Evolutionary conservation across 345 rosid species (phyloP), one percentile per base, ranked within the genome.

Genomic region (Draba incana): DNA sequence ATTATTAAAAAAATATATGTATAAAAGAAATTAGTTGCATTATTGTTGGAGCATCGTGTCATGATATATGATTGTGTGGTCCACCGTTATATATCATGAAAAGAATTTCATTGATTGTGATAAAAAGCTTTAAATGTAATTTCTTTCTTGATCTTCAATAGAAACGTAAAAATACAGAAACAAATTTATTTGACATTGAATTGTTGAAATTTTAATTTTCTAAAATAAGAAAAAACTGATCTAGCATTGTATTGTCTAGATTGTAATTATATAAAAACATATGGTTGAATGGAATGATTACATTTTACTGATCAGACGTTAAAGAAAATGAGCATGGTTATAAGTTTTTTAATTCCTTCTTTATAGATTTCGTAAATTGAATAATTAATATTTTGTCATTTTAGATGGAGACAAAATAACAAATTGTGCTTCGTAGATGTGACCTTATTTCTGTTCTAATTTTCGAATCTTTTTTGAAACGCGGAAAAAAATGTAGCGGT

Each of bases 401-500:
- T 31, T 35, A n/a, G n/a, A 52, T 39, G 6, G 28, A 45, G 66
- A 45, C 53, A 31, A 61, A 9, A 10, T 15, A 15, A 5, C 2
- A 30, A 23, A 43, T 55, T 44, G 14, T 37, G 10, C 39, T 14
- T 65, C 1, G 48, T 68, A 6, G 47, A 68, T 57, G 49, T 49
- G 52, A 59, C 60, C 20, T 20, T 24, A 44, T 28, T 15, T 20
- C 10, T 41, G 11, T 35, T 49, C 20, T 20, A 20, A 20, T 20
- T 4, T 1, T 31, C 37, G 37, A 33, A 33, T 33, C 37, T 35
- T 35, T 35, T 35, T 0, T 5, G 9, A 57, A 56, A 4, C 27
- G 51, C 15, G 51, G 25, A 51, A 70, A 49, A 60, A 49, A 60
- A 58, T 10, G 51, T 51, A 58, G 23, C 15, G 73, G 73, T 70